These are phyloP conservation scores for Pisolithus tinctorius DNA, from an alignment of 768 basidiomycete genomes.

Conservation along the genomic window DNA sequence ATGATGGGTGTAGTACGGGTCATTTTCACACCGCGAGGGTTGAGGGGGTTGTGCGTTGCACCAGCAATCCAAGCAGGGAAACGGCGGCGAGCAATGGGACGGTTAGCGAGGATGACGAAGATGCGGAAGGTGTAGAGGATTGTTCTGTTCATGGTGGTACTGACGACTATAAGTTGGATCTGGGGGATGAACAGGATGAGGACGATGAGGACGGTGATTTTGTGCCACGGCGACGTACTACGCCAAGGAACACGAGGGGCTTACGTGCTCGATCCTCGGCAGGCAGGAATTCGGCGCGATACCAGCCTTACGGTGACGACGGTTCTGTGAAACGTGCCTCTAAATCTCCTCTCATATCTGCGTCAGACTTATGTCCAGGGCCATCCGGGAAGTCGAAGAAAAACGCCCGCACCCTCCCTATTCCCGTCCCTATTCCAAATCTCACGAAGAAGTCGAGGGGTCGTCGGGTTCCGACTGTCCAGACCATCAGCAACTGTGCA, in stretches of 20 bases:
- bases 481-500: conserved; percentile 19
- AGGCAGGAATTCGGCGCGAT: conserved; percentile 27
- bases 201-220: conserved; percentile 31
- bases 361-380: conserved; percentile 22
- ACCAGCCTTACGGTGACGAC: conserved; percentile 25
- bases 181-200: conserved; percentile 14
- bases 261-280: conserved; percentile 30
- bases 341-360: conserved; percentile 26
- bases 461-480: conserved; percentile 53
- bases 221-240: conserved; percentile 22
- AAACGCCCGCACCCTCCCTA: conserved; percentile 36
- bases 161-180: conserved; percentile 26
- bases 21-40: conserved; percentile 3
- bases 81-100: conserved; percentile 8
- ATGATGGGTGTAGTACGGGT: conserved; percentile 24
- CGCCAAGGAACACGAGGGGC: conserved; percentile 32
- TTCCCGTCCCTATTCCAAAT: conserved; percentile 61
- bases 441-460: conserved; percentile 69
- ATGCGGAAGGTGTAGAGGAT: conserved; percentile 22
- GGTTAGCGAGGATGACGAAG: conserved; percentile 18
- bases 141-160: conserved; percentile 14
- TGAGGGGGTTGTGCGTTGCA: conserved; percentile 17
- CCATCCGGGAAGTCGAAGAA: conserved; percentile 25
- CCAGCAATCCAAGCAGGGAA: conserved; percentile 12
- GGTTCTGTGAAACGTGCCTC: conserved; percentile 23